Evolutionary conservation across 192 early-diverging fungal species (phyloP).

Genomic region (Coemansia sp.): DNA sequence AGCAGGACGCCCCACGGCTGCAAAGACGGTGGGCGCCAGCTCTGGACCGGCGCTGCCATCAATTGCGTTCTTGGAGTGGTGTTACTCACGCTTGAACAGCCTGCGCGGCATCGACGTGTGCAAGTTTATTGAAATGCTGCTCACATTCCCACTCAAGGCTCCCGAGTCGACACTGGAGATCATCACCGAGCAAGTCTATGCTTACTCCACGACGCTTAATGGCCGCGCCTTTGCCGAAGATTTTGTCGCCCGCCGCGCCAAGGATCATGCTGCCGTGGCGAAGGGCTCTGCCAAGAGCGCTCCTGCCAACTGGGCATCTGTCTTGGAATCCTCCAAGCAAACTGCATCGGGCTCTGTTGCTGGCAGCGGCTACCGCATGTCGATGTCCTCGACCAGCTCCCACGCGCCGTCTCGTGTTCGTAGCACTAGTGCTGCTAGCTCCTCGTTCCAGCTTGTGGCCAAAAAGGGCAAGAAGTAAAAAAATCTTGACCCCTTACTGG

Average conservation of each 20-base stretch:
- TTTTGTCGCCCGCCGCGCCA: slow-evolving; percentile 72
- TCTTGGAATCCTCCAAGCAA: slow-evolving; percentile 7
- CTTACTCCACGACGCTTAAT: slow-evolving; percentile 68
- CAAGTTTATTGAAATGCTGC: slow-evolving; percentile 74
- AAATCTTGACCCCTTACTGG: too few species aligned
- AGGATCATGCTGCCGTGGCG: slow-evolving; percentile 45
- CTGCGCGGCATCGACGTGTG: slow-evolving; percentile 59
- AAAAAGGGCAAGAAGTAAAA: slow-evolving; percentile 44
- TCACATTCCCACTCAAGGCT: slow-evolving; percentile 68
- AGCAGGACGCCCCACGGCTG: background rate
- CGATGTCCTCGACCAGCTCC: background rate
- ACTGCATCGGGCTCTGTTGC: background rate
- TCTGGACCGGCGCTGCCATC: slow-evolving; percentile 33
- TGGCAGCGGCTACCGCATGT: background rate
- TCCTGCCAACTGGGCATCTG: slow-evolving; percentile 32
- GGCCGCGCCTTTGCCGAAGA: slow-evolving; percentile 77
- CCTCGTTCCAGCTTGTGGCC: slow-evolving; percentile 42
- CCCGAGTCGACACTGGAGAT: slow-evolving; percentile 66
- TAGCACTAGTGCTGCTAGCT: slow-evolving; percentile 1
- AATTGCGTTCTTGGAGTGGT: slow-evolving; percentile 73
- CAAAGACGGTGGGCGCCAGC: slow-evolving; percentile 14
- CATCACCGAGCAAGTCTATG: slow-evolving; percentile 72
- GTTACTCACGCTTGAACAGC: slow-evolving; percentile 60
- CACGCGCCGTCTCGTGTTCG: background rate
- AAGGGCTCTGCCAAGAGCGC: slow-evolving; percentile 33